Base-by-base conservation (phyloP, 1,139 yeast species). In the Hansenula anomala region DNA sequence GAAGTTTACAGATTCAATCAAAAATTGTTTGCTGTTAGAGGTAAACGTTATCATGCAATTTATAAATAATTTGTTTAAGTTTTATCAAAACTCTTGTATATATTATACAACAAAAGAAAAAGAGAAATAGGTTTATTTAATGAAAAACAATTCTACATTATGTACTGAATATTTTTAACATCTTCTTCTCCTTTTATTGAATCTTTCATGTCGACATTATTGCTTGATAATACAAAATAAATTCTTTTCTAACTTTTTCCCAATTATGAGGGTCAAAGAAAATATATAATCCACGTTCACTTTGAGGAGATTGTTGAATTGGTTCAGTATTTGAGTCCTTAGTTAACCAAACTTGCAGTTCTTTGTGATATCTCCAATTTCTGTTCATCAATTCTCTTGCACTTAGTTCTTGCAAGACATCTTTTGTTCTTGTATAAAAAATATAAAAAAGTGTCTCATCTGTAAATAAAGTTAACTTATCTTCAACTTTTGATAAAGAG, bases 331-430 rank as follows among this genome's bases (percentile, higher is more conserved):
- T 77, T 30, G 96, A 87, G 55, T 90, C 97, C 62, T 92, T 94
- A 14, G 98, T 92, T 44, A 94, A 68, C 98, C 98, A 94, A 36
- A 94, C 89, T 63, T 90, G 95, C 42, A 92, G 75, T 46, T 88
- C 96, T 63, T 90, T 92, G 63, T 94, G 98, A 56, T 87, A 94
- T 49, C 98, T 75, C 99, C 99, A 94, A 63, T 90, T 92, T 51
- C 98, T 74, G 44, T 81, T 81, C 54, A 79, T 80, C 53, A 94
- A 73, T 60, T 92, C 98, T 43, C 92, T 73, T 1, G 97, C 95
- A 4, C 96, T 95, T 42, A 88, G 75, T 60, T 94, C 98, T 61
- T 94, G 99, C 61, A 92, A 69, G 6, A 89, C 80, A 56, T 94
- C 97, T 43, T 92, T 78, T 8, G 98, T 96, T 69, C 83, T 88